Base-by-base conservation (phyloP, 768 basidiomycete genomes). In the Suillus brevipes region DNA sequence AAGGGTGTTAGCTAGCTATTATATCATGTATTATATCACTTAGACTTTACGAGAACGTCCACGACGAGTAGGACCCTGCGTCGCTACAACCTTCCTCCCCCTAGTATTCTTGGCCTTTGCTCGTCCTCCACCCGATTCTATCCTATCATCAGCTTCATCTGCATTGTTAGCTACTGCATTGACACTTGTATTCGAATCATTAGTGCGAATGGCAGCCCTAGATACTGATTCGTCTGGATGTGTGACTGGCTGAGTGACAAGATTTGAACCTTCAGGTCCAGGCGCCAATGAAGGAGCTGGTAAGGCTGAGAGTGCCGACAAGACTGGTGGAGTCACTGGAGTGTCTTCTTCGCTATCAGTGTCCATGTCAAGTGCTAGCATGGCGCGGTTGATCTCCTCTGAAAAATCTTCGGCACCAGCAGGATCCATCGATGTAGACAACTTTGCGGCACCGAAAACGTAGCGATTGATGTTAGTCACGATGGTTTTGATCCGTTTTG, bases 11-110 rank as follows among this genome's bases (percentile, higher is more conserved):
- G 36, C 36, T 37, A 37, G n/a, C n/a, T n/a, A n/a, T n/a, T 8
- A 37, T 37, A 37, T 37, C 36, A 37, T 37, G 3, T 8, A 37
- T 37, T 37, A 37, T 37, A 37, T 37, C 36, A 37, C 36, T 37
- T 37, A 37, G 36, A 37, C 36, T 37, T 77, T 37, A 37, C 7
- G 36, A 45, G 43, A 45, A 45, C 9, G 4, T 45, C 43, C 43
- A 45, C 1, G 20, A 45, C 2, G 9, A 45, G 43, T 45, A n/a
- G 43, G 20, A 45, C 43, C 43, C 43, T 45, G 43, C n/a, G n/a
- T n/a, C 20, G 43, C 18, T 45, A 4, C 4, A 7, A 6, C 43
- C 43, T 45, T 45, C 43, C 6, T 45, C 20, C 20, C 43, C 20
- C 43, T 42, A 18, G 6, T n/a, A 45, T 20, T 45, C 43, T 45